phyloP scores from a whole-genome alignment of 1,284 basidiomycete genomes.

The Sparassis latifolia region DNA sequence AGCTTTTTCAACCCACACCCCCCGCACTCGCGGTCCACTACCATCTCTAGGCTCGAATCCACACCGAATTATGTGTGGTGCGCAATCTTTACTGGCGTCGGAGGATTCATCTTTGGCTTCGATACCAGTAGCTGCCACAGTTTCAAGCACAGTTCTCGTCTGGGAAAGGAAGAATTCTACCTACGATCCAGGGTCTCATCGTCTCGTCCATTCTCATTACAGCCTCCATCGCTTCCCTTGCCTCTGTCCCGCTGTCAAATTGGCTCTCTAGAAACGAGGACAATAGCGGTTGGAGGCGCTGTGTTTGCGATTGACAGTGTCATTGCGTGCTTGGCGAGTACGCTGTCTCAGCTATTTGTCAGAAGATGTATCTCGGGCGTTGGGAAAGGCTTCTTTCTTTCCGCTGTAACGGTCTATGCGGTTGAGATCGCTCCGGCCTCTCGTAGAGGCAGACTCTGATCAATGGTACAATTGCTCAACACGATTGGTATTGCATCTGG shows the following conservation, averaged over 20 bases:
- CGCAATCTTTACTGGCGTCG: constrained; percentile 27
- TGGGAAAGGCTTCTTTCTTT: constrained; percentile 43
- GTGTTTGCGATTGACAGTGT: constrained; percentile 35
- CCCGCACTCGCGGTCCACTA: too few species aligned
- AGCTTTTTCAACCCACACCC: too few species aligned
- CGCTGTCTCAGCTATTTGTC: constrained; percentile 33
- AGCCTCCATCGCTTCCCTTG: constrained; percentile 36
- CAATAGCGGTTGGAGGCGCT: constrained; percentile 35
- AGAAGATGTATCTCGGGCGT: constrained; percentile 42
- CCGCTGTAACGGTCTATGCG: constrained; percentile 39
- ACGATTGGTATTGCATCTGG: constrained; percentile 37
- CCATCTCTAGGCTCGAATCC: too few species aligned
- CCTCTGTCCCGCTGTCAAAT: constrained; percentile 42
- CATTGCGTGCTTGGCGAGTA: constrained; percentile 26
- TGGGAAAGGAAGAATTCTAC: constrained; percentile 19
- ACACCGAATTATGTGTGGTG: constrained; percentile 23
- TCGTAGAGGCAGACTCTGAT: constrained; percentile 36
- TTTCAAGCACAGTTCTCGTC: constrained; percentile 31
- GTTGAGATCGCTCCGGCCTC: constrained; percentile 38
- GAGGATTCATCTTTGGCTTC: constrained; percentile 33
- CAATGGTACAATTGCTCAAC: constrained; percentile 38
- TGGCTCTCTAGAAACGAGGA: constrained; percentile 39
- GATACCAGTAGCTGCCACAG: constrained; percentile 38
- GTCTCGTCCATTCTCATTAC: constrained; percentile 42
- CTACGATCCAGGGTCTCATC: constrained; percentile 35